These are phyloP conservation scores for Hymenoscyphus infarciens DNA, from an alignment of 2,329 filamentous ascomycete genomes.

Conservation along the genomic window DNA sequence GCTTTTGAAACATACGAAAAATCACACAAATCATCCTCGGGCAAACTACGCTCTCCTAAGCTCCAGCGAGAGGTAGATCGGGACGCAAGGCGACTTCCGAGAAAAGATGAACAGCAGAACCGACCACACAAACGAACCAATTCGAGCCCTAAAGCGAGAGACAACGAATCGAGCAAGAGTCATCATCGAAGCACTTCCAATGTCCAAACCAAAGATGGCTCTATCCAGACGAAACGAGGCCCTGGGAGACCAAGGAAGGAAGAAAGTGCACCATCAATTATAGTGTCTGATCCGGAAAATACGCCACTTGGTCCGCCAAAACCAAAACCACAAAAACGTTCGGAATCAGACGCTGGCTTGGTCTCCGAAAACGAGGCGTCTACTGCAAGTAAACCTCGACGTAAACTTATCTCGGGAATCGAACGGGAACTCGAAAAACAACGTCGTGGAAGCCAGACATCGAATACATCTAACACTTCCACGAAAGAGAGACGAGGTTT, in stretches of 20 bases:
- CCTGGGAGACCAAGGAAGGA: constrained; percentile 55
- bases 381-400: constrained; percentile 50
- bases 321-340: constrained; percentile 47
- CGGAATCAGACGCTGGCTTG: constrained; percentile 51
- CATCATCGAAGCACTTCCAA: constrained; percentile 21
- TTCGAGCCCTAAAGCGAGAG: constrained; percentile 27
- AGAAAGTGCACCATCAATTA: constrained; percentile 19
- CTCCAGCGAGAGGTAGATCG: constrained; percentile 37
- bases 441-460: constrained; percentile 55
- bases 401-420: constrained; percentile 61
- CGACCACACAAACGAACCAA: constrained; percentile 28
- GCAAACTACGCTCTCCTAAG: constrained; percentile 50
- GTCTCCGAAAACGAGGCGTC: constrained; percentile 45
- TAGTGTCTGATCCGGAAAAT: constrained; percentile 30
- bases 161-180: constrained; percentile 22
- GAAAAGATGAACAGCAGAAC: constrained; percentile 24
- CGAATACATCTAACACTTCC: constrained; percentile 49
- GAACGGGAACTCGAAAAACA: constrained; percentile 50
- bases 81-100: constrained; percentile 22
- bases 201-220: constrained; percentile 24
- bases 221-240: constrained; percentile 38
- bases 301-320: constrained; percentile 41
- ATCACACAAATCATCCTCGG: constrained; percentile 42
- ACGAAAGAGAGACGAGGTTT: constrained; percentile 47
- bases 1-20: constrained; percentile 65